A percentile compares a stretch with the other conserved stretches of the same genome.
Evolutionary conservation across 2,329 filamentous ascomycete species (phyloP).

Genomic region (Alternaria conjuncta): DNA sequence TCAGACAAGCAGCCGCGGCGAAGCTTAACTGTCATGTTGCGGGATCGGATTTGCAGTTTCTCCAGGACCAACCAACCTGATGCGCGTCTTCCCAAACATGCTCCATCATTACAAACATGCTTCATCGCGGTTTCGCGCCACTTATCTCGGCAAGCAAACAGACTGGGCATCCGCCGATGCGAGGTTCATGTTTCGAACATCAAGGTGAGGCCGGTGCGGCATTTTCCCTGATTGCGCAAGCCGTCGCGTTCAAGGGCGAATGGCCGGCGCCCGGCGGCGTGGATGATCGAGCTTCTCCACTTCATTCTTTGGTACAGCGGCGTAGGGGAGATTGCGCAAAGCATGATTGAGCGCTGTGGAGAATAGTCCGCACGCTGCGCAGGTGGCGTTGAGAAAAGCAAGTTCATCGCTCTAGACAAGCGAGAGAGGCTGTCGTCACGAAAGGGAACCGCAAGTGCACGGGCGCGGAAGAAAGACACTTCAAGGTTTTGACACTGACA

Average conservation of each 20-base stretch:
- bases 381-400: not conserved
- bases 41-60: constrained; percentile 1
- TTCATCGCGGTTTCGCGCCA: constrained; percentile 11
- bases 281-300: not conserved
- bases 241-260: not conserved
- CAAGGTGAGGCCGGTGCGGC: not conserved
- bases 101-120: constrained; percentile 5
- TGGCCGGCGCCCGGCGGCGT: not conserved
- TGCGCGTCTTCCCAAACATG: constrained; percentile 9
- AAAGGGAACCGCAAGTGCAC: not conserved
- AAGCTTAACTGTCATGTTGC: constrained; percentile 33
- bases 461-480: not conserved
- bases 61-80: constrained; percentile 7
- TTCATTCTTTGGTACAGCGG: not conserved
- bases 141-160: constrained; percentile 8
- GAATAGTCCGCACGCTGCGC: not conserved
- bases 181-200: constrained; percentile 14
- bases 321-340: not conserved
- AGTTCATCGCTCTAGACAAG: not conserved
- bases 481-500: not conserved
- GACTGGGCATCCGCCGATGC: not conserved
- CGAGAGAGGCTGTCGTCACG: not conserved
- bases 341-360: not conserved
- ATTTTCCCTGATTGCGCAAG: not conserved
- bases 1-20: constrained; percentile 31